phyloP scores from a whole-genome alignment of 371 early-diverging fungal species.

The Dichotomocladium elegans region DNA sequence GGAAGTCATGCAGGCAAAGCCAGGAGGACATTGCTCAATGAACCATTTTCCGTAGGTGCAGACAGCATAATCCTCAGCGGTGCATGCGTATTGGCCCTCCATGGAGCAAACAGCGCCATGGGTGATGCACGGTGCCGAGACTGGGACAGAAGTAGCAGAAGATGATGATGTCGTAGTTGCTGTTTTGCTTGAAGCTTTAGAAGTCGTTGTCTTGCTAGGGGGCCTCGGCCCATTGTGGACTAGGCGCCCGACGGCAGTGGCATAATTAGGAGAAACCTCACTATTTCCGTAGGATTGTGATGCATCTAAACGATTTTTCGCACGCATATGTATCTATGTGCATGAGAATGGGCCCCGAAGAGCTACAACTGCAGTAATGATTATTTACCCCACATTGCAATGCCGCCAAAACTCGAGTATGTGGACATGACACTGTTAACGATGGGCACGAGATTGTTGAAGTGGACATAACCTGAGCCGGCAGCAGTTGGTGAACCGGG shows the following conservation, averaged over 20 bases:
- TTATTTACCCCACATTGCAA: conserved; percentile 56
- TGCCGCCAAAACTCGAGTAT: conserved; percentile 58
- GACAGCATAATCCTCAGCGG: conserved; percentile 2
- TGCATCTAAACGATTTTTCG: too few species aligned
- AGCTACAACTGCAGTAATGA: not conserved
- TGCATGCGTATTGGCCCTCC: conserved; percentile 8
- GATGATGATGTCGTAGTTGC: not conserved
- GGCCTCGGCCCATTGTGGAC: too few species aligned
- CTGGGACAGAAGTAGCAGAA: too few species aligned
- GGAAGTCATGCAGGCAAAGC: conserved; percentile 24
- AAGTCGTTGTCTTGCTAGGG: too few species aligned
- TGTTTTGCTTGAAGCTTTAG: not conserved
- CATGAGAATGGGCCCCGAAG: not conserved
- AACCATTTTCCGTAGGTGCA: conserved; percentile 29
- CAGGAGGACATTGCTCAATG: conserved; percentile 17
- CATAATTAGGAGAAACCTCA: conserved; percentile 25
- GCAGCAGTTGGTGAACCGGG: conserved; percentile 56
- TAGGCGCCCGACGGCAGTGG: conserved; percentile 21
- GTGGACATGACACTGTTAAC: conserved; percentile 26
- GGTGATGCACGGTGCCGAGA: too few species aligned
- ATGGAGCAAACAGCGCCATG: conserved; percentile 7
- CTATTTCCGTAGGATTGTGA: conserved; percentile 37
- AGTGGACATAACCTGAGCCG: conserved; percentile 28
- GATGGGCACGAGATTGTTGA: conserved; percentile 24
- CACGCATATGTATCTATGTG: too few species aligned